Percentiles rank a stretch among this genome's conserved stretches.
Conservation (phyloP, 2,329 filamentous ascomycete species). For the Microascus cirrosus region DNA sequence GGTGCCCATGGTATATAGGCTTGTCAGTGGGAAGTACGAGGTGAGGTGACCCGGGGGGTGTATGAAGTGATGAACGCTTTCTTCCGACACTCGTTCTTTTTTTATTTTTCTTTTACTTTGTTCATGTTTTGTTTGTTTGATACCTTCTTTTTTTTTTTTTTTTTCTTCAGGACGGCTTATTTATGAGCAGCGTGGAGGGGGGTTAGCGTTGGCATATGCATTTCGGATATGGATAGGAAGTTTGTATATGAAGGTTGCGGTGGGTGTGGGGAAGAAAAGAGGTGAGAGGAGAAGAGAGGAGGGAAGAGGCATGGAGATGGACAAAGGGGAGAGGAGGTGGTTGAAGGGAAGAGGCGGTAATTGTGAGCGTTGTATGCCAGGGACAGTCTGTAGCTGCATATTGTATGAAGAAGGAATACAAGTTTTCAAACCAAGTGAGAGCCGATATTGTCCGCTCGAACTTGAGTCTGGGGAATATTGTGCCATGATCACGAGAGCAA, state of each 20-base stretch:
- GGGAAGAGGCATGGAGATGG: neutral
- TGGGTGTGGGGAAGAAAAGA: neutral
- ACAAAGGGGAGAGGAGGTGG: no score
- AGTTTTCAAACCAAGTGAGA: neutral
- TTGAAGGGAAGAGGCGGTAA: no score
- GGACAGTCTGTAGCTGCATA: neutral
- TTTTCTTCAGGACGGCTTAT: neutral
- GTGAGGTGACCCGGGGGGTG: neutral
- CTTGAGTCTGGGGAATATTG: no score
- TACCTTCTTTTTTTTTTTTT: neutral
- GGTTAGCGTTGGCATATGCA: neutral
- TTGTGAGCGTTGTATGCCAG: neutral
- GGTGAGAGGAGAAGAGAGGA: neutral
- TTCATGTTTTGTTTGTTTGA: neutral
- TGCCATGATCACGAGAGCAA: no score
- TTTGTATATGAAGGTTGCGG: neutral
- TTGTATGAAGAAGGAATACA: neutral
- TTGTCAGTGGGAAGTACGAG: slow-evolving; percentile 69
- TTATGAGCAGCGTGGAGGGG: neutral
- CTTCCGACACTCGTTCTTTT: neutral
- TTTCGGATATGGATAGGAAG: neutral
- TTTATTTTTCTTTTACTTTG: neutral
- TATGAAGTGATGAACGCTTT: neutral
- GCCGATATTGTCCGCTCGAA: neutral
- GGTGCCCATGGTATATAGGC: slow-evolving; percentile 53